Base-by-base conservation (phyloP, 305 asterid genomes). In the Nicotiana rustica region DNA sequence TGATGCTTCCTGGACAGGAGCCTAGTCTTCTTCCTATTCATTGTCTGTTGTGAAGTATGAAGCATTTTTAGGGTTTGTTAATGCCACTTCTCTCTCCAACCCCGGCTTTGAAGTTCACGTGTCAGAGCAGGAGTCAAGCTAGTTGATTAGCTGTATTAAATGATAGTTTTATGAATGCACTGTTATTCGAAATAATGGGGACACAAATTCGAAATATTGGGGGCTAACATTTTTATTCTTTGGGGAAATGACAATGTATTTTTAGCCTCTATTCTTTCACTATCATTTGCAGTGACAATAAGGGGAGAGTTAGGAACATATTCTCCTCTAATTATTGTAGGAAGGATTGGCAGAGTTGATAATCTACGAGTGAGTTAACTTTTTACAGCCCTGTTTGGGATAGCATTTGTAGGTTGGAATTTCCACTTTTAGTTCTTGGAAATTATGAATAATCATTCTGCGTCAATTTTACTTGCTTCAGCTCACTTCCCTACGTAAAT, bases 291-390 rank as follows among this genome's bases (percentile, higher is more conserved):
- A 65, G 25, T 65, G 41, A 25, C 14, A 65, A 25, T 25, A 65
- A 65, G 36, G 62, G 35, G 69, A 65, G n/a, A 65, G 41, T 65
- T 65, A 15, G 69, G 69, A 65, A 29, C 10, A 65, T 65, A 65
- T 29, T 65, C n/a, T 9, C 41, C 41, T 65, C 69, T 25, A 65
- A 64, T 65, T 10, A 0, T 61, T 25, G 31, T 29, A 2, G n/a
- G 17, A 29, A 29, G 41, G 18, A 65, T 65, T 65, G 31, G 2
- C 31, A 29, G 31, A 29, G 31, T 25, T 25, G 25, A 25, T 25
- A 25, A 25, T 25, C 25, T 66, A 29, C 70, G 14, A 31, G n/a
- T 3, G 18, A 66, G 18, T 66, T 14, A 66, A 35, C 3, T 2
- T 31, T 31, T 25, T 65, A 25, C 15, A 29, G 10, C 44, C 12